phyloP scores from a whole-genome alignment of 1,284 basidiomycete genomes.

The Trametes versicolor region DNA sequence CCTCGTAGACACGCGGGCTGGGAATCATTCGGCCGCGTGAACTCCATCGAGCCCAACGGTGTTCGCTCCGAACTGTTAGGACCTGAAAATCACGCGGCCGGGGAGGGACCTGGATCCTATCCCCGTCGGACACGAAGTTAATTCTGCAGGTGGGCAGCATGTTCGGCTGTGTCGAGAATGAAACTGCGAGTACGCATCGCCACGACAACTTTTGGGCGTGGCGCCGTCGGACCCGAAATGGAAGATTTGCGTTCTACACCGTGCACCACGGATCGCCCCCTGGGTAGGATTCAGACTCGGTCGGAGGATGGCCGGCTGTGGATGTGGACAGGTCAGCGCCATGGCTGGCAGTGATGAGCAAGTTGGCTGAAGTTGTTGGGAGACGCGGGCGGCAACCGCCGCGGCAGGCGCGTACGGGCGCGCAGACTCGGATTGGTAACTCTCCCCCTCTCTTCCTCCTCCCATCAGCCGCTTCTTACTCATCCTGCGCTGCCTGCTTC shows the following conservation, averaged over 20 bases:
- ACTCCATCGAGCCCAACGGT: neutral
- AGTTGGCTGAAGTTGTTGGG: too few relatives aligned
- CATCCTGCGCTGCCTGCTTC: conserved; percentile 2
- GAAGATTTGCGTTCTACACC: conserved; percentile 6
- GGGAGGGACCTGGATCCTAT: too few relatives aligned
- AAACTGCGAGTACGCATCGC: conserved; percentile 3
- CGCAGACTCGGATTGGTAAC: neutral
- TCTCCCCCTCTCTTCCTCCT: neutral
- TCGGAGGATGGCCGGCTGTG: too few relatives aligned
- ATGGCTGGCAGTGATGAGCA: too few relatives aligned
- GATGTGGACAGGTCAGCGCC: too few relatives aligned
- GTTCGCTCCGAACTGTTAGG: neutral
- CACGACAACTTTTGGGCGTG: neutral
- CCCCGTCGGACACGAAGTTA: too few relatives aligned
- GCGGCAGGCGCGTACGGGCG: neutral
- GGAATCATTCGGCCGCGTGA: neutral
- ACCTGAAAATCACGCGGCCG: neutral
- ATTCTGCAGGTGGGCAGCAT: too few relatives aligned
- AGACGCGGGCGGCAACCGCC: neutral
- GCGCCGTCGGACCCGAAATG: neutral
- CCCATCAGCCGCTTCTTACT: conserved; percentile 10
- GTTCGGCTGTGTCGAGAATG: neutral
- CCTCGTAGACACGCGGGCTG: too few relatives aligned
- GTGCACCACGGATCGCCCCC: too few relatives aligned
- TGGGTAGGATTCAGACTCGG: too few relatives aligned